Base-by-base conservation (phyloP, 345 rosid genomes). In the Melaleuca quinquenervia region DNA sequence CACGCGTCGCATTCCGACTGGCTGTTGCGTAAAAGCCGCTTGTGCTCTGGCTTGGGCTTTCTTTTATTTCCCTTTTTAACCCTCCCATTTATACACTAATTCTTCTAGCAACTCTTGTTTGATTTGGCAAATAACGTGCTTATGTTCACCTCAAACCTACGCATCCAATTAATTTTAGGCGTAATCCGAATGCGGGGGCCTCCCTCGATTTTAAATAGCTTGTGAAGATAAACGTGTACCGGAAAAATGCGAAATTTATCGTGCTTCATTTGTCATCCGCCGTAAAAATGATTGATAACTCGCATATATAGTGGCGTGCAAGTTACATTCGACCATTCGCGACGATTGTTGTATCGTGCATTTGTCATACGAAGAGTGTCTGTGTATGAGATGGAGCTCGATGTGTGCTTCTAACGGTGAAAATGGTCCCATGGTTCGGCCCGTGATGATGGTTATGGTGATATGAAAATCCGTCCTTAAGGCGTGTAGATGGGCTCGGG, bases 181-280 rank as follows among this genome's bases (percentile, higher is more conserved):
- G 5, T 32, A 21, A 32, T 24, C 16, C 32, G 78, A 32, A 16
- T 1, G 45, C 0, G 24, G 12, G 12, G 12, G 12, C 24, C 32
- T 8, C 18, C 4, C 48, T 70, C 48, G 36, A 12, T 8, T 5
- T 45, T 36, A 70, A 70, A 32, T 8, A 1, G 12, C 5, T 1
- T 4, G 45, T 32, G 24, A 70, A 70, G 32, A 70, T 32, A 32
- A 18, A 32, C 3, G 12, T 0, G 0, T 11, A 32, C 0, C 8
- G 2, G 0, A 29, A 7, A 8, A 5, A 2, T 9, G 13, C 45
- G 24, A 18, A 18, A 8, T 52, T 52, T 21, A 18, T 6, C 6
- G 53, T 51, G 6, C 53, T 64, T 64, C 24, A 64, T 8, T 3
- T 64, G 45, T 16, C 24, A 64, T 32, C 32, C 0, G 1, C 32